These are phyloP conservation scores for Aristolochia californica DNA, from an alignment of 164 flowering plant species.

Conservation along the genomic window DNA sequence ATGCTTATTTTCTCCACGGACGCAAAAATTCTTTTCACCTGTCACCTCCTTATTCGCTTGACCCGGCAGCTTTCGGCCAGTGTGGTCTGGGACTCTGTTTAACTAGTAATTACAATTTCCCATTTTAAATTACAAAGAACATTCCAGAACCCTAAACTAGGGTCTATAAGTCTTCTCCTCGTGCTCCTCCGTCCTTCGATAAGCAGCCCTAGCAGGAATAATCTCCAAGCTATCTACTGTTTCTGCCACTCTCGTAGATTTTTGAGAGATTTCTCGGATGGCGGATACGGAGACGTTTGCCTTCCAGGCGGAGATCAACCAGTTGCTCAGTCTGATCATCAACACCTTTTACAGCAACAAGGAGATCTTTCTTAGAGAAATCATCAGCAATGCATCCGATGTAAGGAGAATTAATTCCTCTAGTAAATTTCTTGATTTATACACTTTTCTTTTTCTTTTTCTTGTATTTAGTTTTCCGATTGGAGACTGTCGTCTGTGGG, in stretches of 20 bases:
- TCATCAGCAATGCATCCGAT: constrained; percentile 76
- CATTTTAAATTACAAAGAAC: not conserved
- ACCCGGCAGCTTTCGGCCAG: too few species aligned
- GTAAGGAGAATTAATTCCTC: constrained; percentile 8
- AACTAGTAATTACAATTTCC: not conserved
- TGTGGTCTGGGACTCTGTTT: too few species aligned
- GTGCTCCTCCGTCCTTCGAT: not conserved
- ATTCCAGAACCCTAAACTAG: not conserved
- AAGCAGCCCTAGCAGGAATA: not conserved
- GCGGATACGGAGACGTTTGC: constrained; percentile 50
- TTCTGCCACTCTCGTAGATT: not conserved
- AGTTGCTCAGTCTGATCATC: constrained; percentile 70
- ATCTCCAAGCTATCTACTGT: not conserved
- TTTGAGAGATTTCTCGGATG: not conserved
- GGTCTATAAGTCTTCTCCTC: not conserved
- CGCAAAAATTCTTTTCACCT: too few species aligned
- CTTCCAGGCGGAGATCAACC: constrained; percentile 68
- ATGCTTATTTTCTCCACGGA: too few species aligned
- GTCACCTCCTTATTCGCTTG: too few species aligned
- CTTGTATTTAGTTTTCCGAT: not conserved
- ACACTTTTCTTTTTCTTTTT: too few species aligned
- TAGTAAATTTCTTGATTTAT: not conserved
- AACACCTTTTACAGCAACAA: constrained; percentile 80
- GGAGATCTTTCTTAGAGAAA: constrained; percentile 76
- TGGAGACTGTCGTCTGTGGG: not conserved